phyloP scores from a whole-genome alignment of 2,329 filamentous ascomycete genomes.

The Hymenoscyphus fraxineus region DNA sequence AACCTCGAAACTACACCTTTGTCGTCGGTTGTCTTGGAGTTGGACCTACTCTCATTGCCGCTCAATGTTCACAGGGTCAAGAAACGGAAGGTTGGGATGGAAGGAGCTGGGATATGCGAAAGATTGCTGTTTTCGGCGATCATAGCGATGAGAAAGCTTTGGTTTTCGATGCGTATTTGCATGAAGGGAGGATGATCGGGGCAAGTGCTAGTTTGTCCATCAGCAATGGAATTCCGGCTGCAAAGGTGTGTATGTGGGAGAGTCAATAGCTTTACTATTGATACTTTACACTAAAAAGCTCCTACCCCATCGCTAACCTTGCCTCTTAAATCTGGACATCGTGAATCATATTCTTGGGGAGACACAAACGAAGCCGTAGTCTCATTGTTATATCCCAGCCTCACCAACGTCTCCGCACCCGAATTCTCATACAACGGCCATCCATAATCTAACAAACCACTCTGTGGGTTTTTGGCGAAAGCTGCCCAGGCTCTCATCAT shows the following conservation, averaged over 20 bases:
- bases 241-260: background rate
- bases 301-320: background rate
- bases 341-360: background rate
- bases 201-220: background rate
- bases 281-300: background rate
- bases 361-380: background rate
- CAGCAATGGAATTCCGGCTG: background rate
- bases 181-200: background rate
- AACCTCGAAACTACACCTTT: background rate
- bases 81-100: background rate
- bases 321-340: background rate
- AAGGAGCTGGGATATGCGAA: background rate
- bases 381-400: slow-evolving; percentile 3
- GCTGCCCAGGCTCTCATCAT: slow-evolving; percentile 33
- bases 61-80: background rate
- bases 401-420: background rate
- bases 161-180: background rate
- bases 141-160: background rate
- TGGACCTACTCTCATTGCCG: background rate
- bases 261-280: background rate
- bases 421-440: slow-evolving; percentile 18
- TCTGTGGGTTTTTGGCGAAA: slow-evolving; percentile 35
- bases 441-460: slow-evolving; percentile 26
- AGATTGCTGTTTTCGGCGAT: background rate
- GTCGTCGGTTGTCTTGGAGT: background rate